phyloP scores from a whole-genome alignment of 768 basidiomycete genomes.

The Mrakia gelida region DNA sequence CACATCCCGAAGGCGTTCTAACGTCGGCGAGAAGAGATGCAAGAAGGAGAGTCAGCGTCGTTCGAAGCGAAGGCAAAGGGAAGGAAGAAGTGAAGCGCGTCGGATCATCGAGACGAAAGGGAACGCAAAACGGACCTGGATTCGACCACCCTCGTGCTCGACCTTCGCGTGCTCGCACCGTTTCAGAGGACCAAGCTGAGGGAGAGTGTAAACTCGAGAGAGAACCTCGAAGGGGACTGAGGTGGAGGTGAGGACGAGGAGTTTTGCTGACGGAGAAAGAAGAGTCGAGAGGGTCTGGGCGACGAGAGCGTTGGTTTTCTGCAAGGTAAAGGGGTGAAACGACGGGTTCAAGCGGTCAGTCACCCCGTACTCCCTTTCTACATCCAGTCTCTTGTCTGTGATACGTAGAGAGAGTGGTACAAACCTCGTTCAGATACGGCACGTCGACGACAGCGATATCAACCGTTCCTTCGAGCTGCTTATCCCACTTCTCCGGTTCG shows the following conservation, averaged over 20 bases:
- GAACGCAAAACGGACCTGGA: conserved; percentile 8
- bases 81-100: background rate
- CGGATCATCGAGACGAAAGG: background rate
- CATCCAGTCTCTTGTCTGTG: background rate
- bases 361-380: background rate
- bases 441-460: conserved; percentile 37
- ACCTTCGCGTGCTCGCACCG: conserved; percentile 24
- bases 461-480: conserved; percentile 32
- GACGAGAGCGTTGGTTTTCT: conserved; percentile 36
- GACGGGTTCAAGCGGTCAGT: background rate
- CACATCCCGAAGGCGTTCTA: conserved; percentile 59
- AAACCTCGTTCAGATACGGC: conserved; percentile 39
- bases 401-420: too few relatives aligned
- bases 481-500: conserved; percentile 33
- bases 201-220: conserved; percentile 30
- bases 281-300: conserved; percentile 33
- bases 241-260: conserved; percentile 37
- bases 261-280: conserved; percentile 32
- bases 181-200: conserved; percentile 28
- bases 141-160: conserved; percentile 29
- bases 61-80: background rate
- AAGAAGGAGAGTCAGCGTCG: background rate
- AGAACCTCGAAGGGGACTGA: conserved; percentile 32
- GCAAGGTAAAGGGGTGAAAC: background rate
- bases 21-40: conserved; percentile 59